Base-by-base conservation (phyloP, 2,329 filamentous ascomycete genomes). In the Pezicula neosporulosa region DNA sequence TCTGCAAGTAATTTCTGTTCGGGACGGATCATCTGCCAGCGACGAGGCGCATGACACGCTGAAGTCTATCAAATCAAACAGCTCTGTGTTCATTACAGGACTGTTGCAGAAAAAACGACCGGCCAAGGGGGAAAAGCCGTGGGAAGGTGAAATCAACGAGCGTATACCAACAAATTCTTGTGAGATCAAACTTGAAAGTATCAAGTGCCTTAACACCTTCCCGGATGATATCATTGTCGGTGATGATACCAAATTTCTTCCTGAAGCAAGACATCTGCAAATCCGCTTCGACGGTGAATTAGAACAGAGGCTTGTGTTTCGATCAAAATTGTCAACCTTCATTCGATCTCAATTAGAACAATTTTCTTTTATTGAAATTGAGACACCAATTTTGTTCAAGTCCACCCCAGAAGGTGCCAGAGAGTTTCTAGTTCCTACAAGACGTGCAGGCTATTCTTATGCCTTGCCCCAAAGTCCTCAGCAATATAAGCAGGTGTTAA, bases 401-500 rank as follows among this genome's bases (percentile, higher is more conserved):
- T 97, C 94, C 0, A 99, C 94, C 0, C 90, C 94, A 0, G 94
- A 99, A 72, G 94, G 94, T 1, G 95, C 94, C 1, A 80, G 93
- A 45, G 94, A 99, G 67, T 99, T 99, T 56, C 70, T 99, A 6
- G 93, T 99, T 4, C 94, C 94, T 0, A 96, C 92, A 1, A 78
- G 94, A 27, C 81, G 78, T 35, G 78, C 77, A 1, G 90, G 90
- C 0, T 74, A 85, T 54, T 91, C 90, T 3, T 99, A 97, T 68
- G 94, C 94, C 8, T 75, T 99, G 18, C 92, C 92, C 0, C 95
- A 99, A 68, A 97, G 93, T 58, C 94, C 94, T 0, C 94, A 99
- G 68, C 94, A 99, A 68, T 99, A 97, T 67, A 99, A 99, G 72
- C 94, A 99, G 72, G 89, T 97, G 2, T 79, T 99, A 39, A 97